Base-by-base conservation (phyloP, 495 filamentous ascomycete genomes). In the Halenospora varia region DNA sequence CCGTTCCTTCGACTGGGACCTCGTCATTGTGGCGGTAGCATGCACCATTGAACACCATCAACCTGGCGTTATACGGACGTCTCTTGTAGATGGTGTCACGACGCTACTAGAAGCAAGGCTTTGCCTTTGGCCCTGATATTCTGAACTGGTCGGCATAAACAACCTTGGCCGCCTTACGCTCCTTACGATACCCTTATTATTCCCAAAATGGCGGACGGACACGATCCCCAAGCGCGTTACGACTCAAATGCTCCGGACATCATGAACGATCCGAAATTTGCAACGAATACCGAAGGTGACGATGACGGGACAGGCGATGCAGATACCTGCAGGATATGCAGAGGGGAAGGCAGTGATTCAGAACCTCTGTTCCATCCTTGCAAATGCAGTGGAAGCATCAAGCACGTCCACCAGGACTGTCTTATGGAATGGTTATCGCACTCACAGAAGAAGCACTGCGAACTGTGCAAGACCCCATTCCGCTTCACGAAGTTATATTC, bases 381-480 rank as follows among this genome's bases (percentile, higher is more conserved):
- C 82, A 96, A 95, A 75, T 99, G 94, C 75, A 96, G 89, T 67
- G 94, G 94, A 15, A 96, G 91, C 71, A 99, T 99, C 73, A 97
- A 96, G 71, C 92, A 88, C 66, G 94, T 99, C 50, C 94, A 99
- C 73, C 94, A 99, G 70, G 87, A 91, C 62, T 99, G 94, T 69
- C 75, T 99, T 68, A 95, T 97, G 82, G 91, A 97, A 75, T 99
- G 94, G 94, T 76, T 99, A 18, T 88, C 90, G 22, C 94, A 99
- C 69, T 96, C 92, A 1, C 92, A 97, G 69, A 97, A 97, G 82
- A 97, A 97, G 71, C 88, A 97, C 78, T 99, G 94, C 75, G 94
- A 99, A 77, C 84, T 99, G 15, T 99, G 94, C 83, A 97, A 97
- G 71, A 99, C 95, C 19, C 84, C 90, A 0, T 99, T 97, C 69